Conservation (phyloP, 108 stramenopile genomes). For the Fragilaria crotonensis region DNA sequence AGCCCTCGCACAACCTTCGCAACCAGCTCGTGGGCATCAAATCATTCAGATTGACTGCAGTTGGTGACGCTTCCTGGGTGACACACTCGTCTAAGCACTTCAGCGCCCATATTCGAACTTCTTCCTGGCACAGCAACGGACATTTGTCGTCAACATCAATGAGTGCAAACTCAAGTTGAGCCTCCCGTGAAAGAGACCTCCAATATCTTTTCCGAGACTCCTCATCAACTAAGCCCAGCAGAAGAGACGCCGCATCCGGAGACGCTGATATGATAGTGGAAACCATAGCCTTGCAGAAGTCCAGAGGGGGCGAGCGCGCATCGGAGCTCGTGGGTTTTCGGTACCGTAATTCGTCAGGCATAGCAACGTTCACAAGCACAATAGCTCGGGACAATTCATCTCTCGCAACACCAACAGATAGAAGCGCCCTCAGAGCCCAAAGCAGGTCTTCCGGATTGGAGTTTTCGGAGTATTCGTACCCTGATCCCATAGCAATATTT, state of each 20-base stretch:
- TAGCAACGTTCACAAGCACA: conserved; percentile 55
- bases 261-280: conserved; percentile 46
- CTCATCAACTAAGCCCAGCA: conserved; percentile 57
- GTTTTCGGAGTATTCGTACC: background rate
- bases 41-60: background rate
- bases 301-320: conserved; percentile 16
- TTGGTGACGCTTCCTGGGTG: background rate
- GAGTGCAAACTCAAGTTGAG: conserved; percentile 42
- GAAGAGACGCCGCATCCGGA: conserved; percentile 28
- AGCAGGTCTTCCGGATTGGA: conserved; percentile 17
- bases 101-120: conserved; percentile 60
- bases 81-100: conserved; percentile 30
- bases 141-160: conserved; percentile 38
- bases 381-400: conserved; percentile 52
- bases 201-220: conserved; percentile 41
- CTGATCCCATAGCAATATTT: conserved; percentile 7
- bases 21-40: conserved; percentile 51
- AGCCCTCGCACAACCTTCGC: conserved; percentile 32
- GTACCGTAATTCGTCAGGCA: conserved; percentile 68
- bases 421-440: conserved; percentile 66
- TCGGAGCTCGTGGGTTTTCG: conserved; percentile 6
- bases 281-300: conserved; percentile 44
- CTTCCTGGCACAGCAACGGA: conserved; percentile 53
- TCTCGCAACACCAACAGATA: conserved; percentile 55
- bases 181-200: conserved; percentile 58